Evolutionary conservation across 2,329 filamentous ascomycete species (phyloP), one percentile per base, ranked within the genome.

Genomic region (Mariannaea elegans): DNA sequence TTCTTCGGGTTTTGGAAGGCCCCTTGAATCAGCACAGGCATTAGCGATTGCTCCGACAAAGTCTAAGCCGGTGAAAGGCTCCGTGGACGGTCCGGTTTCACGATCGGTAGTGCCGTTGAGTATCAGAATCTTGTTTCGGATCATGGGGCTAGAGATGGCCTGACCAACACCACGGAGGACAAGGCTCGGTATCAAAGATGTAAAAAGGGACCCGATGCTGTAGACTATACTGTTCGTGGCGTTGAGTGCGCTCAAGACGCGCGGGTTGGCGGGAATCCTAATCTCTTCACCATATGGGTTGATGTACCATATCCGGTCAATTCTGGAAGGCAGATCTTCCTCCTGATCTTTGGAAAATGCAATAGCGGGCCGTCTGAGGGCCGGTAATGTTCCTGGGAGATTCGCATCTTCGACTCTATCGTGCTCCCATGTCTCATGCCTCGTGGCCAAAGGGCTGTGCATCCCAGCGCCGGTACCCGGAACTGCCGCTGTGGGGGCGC

Each of bases 231-330:
- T 89, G 56, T 87, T 84, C 0, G 91, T 84, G 2, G 79, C 78
- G 14, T 80, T 78, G 1, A 98, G 75, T 0, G 92, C 87, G 7
- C 87, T 84, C 0, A 97, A 69, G 0, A 94, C 92, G 49, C 92
- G 88, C 0, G 93, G 89, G 70, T 97, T 98, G 2, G 93, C 91
- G 0, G 89, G 85, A 0, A 94, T 91, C 16, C 89, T 87, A 66
- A 98, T 97, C 76, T 97, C 94, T 73, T 97, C 93, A n/a, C 94
- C 94, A 75, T 97, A 98, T 0, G 94, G 94, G 72, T 97, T 98
- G 79, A 98, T 98, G 79, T 98, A 98, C 93, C 93, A 98, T 29
- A 98, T 84, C 2, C 94, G 81, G 54, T 89, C 82, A 67, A 98
- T 97, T 24, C 92, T 84, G 0, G 90, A 84, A 0, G 92, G 85